Evolutionary conservation across 2,329 filamentous ascomycete genomes (phyloP), one percentile per base, ranked within the genome.

Genomic region (Tricladium varicosporioides): DNA sequence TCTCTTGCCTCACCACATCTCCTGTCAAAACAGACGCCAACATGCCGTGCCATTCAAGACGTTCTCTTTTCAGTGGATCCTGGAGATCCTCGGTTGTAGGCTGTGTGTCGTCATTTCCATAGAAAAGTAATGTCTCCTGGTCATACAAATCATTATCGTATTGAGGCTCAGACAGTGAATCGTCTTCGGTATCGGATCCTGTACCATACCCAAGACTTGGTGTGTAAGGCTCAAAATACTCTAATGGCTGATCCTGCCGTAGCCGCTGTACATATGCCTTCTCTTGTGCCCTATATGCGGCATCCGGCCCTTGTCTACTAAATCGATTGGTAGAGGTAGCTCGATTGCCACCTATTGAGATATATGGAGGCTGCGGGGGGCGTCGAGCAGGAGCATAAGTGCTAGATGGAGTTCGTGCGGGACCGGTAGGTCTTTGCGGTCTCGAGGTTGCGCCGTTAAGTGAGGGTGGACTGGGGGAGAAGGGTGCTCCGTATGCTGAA

Each of bases 11-110:
- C 57, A 99, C 93, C 8, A 99, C 94, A 72, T 99, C 94, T 63
- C 94, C 94, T 1, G 92, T 97, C 64, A 99, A 77, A 3, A 99
- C 94, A 13, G 93, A 95, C 58, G 93, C 91, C 56, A 99, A 77
- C 94, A 99, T 99, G 2, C 91, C 91, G 74, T 99, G 92, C 94
- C 94, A 99, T 74, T 99, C 94, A 19, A 99, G 78, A 46, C 93
- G 82, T 73, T 97, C 94, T 60, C 92, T 83, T 69, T 92, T 97
- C 61, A 87, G 85, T 1, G 92, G 89, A 66, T 97, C 89, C 72
- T 89, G 88, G 52, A 97, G 74, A 71, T 99, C 94, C 68, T 97
- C 94, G 19, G 91, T 81, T 2, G 91, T 94, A 0, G 92, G 92
- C 67, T 94, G 89, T 63, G 91, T 83, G 64, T 94, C 88, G 67